Evolutionary conservation across 768 basidiomycete genomes (phyloP), one percentile per base, ranked within the genome.

Genomic region (Russula foetens): DNA sequence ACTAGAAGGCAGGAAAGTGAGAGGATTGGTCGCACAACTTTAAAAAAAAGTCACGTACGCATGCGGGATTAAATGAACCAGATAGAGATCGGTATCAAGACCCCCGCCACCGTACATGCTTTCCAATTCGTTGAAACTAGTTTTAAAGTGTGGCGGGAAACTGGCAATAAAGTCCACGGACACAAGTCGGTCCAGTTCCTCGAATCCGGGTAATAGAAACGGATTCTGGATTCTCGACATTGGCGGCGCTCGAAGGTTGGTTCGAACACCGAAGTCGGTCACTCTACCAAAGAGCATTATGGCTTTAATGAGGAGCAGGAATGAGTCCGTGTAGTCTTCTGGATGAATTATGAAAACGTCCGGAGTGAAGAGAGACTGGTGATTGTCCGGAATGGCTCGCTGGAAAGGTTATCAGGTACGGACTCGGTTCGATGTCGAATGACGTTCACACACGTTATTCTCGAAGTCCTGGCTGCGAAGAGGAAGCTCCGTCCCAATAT

Each of bases 41-140:
- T 4, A 39, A 60, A 62, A 60, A 62, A 58, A 38, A 35, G 35
- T 35, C 14, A 80, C 86, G 71, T 73, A 91, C 90, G 91, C 90
- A 69, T 93, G 86, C 21, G 91, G 91, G 62, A 90, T 80, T 45
- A 92, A 79, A 67, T 92, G 90, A 43, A 89, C 90, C 86, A 92
- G 83, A 69, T 89, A 92, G 58, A 93, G 73, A 70, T 93, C 90
- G 2, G 88, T 91, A 69, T 93, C 89, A 43, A 92, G 74, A 9
- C 75, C 77, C 35, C 78, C 79, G 46, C 72, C 71, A 49, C 79
- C 83, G 43, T 82, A 81, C 44, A 81, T 76, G 41, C 77, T 73
- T 58, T 87, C 84, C 57, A 77, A 80, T 57, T 83, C 79, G n/a
- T 81, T 85, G 56, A 74, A 77, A 63, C 80, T 85, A 69, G 79